phyloP scores from a whole-genome alignment of 805 yeast genomes.

The Metschnikowia koreensis region DNA sequence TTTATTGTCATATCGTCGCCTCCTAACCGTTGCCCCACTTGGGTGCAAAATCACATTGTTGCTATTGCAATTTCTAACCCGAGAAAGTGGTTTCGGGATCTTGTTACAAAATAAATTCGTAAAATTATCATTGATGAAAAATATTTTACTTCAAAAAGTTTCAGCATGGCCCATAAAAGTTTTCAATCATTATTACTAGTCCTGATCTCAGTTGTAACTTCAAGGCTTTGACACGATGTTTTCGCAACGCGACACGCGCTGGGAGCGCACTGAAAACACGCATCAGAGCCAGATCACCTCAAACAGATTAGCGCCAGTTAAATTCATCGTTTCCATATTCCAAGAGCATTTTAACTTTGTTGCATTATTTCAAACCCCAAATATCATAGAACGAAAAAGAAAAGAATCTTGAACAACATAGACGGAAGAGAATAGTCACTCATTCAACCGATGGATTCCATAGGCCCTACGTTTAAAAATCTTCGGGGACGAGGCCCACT shows the following conservation, averaged over 20 bases:
- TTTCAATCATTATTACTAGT: too few species aligned
- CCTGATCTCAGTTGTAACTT: too few species aligned
- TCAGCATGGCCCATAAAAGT: too few species aligned
- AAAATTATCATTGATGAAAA: too few species aligned
- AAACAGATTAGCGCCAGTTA: neutral
- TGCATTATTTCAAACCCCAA: too few species aligned
- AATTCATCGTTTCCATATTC: too few species aligned
- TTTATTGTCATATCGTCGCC: too few species aligned
- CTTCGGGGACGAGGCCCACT: constrained; percentile 28
- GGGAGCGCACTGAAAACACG: constrained; percentile 5
- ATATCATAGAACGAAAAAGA: neutral
- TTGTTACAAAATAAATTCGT: too few species aligned
- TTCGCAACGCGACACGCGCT: constrained; percentile 7
- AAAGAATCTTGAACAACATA: neutral
- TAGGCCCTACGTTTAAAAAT: constrained; percentile 22
- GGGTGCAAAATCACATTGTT: neutral
- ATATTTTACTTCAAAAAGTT: too few species aligned
- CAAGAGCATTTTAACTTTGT: too few species aligned
- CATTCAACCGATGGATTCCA: constrained; percentile 15
- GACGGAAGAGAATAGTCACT: neutral
- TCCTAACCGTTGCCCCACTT: neutral
- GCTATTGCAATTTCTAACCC: neutral
- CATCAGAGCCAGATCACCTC: constrained; percentile 5
- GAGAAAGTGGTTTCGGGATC: too few species aligned
- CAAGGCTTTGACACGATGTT: neutral